A percentile compares a stretch with the other conserved stretches of the same genome.
Conservation (phyloP, 768 basidiomycete species). For the Leccinum sublutescens region DNA sequence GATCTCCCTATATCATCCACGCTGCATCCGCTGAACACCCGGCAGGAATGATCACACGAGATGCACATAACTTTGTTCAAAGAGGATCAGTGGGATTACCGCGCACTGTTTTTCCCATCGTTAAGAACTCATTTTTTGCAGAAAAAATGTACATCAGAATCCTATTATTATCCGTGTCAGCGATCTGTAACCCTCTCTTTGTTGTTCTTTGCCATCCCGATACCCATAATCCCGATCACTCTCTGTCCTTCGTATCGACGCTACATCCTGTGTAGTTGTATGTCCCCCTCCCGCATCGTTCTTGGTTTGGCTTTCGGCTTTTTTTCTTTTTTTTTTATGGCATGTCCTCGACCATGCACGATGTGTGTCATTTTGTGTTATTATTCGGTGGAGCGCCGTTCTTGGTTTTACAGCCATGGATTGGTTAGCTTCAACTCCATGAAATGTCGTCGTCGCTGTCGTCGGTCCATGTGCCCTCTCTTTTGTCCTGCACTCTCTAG, state of each 20-base stretch:
- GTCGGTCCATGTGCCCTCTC: conserved; percentile 8
- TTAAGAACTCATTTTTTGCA: conserved; percentile 20
- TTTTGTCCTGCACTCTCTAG: neutral
- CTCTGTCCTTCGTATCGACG: conserved; percentile 5
- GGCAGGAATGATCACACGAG: conserved; percentile 21
- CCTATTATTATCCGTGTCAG: conserved; percentile 35
- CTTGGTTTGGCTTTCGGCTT: conserved; percentile 28
- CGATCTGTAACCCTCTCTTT: conserved; percentile 24
- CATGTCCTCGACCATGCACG: conserved; percentile 9
- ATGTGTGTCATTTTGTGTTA: conserved; percentile 14
- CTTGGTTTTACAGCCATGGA: conserved; percentile 5
- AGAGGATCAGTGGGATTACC: conserved; percentile 12
- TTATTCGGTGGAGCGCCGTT: conserved; percentile 13
- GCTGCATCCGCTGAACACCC: neutral
- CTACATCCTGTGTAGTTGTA: conserved; percentile 23
- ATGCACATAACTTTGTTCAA: conserved; percentile 13
- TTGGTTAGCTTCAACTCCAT: neutral
- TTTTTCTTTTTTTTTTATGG: conserved; percentile 2
- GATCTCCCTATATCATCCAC: neutral
- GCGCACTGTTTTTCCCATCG: conserved; percentile 11
- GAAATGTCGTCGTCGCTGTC: conserved; percentile 2
- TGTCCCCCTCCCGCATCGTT: conserved; percentile 12
- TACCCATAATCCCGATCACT: conserved; percentile 16
- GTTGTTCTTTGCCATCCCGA: conserved; percentile 6
- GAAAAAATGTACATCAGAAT: conserved; percentile 33